A percentile compares a stretch with the other conserved stretches of the same genome.
phyloP scores from a whole-genome alignment of 2,329 filamentous ascomycete genomes.

The Coniella vitis region DNA sequence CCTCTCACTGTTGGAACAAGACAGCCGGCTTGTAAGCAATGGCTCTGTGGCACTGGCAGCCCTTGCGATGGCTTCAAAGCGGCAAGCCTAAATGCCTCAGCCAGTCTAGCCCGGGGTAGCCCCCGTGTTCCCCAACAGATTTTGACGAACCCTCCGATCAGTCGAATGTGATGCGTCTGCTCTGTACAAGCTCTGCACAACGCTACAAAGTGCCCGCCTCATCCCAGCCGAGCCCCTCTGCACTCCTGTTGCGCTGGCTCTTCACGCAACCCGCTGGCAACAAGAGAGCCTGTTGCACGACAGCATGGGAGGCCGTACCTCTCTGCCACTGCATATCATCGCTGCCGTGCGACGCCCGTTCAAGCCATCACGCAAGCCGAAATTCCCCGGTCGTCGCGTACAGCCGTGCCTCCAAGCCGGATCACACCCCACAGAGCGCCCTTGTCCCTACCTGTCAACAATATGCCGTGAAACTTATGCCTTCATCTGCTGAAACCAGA shows the following conservation, averaged over 20 bases:
- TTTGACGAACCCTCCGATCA: neutral
- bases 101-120: too few relatives aligned
- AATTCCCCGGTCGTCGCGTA: slow-evolving; percentile 29
- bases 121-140: too few relatives aligned
- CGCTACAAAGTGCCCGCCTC: slow-evolving; percentile 1
- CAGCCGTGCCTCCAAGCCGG: slow-evolving; percentile 24
- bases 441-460: slow-evolving; percentile 25
- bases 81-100: too few relatives aligned
- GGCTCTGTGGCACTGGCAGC: too few relatives aligned
- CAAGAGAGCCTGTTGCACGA: slow-evolving; percentile 11
- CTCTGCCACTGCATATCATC: slow-evolving; percentile 25
- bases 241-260: neutral
- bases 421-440: slow-evolving; percentile 20
- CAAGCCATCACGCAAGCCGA: slow-evolving; percentile 23
- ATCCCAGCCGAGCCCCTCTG: neutral
- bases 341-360: slow-evolving; percentile 25
- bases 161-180: neutral
- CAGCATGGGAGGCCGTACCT: slow-evolving; percentile 8
- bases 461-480: slow-evolving; percentile 27
- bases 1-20: too few relatives aligned
- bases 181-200: neutral
- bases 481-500: slow-evolving; percentile 25
- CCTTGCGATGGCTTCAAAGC: too few relatives aligned
- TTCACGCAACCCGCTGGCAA: neutral
- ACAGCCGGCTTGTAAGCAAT: too few relatives aligned